phyloP scores from a whole-genome alignment of 2,329 filamentous ascomycete genomes.

The Exophiala sp. region DNA sequence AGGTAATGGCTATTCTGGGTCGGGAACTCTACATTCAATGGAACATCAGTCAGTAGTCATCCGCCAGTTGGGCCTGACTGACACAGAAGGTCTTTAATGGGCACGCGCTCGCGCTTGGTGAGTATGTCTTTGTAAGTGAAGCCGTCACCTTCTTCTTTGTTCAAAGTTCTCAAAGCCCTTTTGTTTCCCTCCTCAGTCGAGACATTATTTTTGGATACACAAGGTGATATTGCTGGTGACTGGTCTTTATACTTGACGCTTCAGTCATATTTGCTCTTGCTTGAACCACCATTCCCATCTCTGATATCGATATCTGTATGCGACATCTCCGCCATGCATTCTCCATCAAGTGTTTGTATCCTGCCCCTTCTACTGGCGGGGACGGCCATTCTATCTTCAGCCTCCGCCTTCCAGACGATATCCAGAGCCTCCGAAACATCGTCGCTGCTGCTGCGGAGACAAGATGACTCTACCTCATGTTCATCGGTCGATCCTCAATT shows the following conservation, averaged over 20 bases:
- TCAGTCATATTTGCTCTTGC: conserved; percentile 11
- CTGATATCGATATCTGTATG: neutral
- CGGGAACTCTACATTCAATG: conserved; percentile 9
- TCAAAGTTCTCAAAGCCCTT: conserved; percentile 15
- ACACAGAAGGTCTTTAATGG: conserved; percentile 14
- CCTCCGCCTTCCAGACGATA: conserved; percentile 9
- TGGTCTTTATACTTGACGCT: conserved; percentile 13
- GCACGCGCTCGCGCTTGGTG: neutral
- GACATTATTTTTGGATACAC: conserved; percentile 14
- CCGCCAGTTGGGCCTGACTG: neutral
- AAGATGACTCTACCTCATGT: conserved; percentile 22
- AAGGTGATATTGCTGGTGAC: conserved; percentile 15
- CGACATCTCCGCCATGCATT: conserved; percentile 9
- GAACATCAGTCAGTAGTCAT: conserved; percentile 7
- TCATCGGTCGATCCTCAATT: conserved; percentile 36
- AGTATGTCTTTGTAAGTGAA: conserved; percentile 19
- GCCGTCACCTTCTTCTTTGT: conserved; percentile 17
- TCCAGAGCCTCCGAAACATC: neutral
- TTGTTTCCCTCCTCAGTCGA: conserved; percentile 12
- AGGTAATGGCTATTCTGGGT: conserved; percentile 9
- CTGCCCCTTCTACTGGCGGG: conserved; percentile 6
- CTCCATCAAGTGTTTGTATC: conserved; percentile 3
- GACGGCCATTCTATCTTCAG: conserved; percentile 9
- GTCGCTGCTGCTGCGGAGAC: conserved; percentile 8
- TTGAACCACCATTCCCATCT: conserved; percentile 3